Conservation (phyloP, 371 early-diverging fungal species). For the Syncephalastrum racemosum region DNA sequence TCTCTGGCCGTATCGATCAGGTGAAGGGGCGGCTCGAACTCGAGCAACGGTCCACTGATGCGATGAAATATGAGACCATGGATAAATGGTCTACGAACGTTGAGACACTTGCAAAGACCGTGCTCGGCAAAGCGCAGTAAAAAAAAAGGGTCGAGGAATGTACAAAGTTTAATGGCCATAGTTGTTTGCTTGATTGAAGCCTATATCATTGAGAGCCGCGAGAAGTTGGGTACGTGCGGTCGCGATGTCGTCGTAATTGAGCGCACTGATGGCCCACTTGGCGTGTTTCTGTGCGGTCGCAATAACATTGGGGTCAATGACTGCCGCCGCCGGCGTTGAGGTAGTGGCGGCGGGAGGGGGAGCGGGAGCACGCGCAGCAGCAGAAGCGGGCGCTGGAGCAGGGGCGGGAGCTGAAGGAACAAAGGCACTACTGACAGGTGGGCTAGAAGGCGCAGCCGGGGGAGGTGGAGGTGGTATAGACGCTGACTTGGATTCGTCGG, state of each 20-base stretch:
- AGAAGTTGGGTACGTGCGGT: constrained; percentile 84
- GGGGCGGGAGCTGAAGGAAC: constrained; percentile 20
- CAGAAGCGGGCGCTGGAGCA: constrained; percentile 19
- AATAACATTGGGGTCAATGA: constrained; percentile 58
- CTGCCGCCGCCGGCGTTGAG: constrained; percentile 5
- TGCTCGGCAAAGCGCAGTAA: constrained; percentile 53
- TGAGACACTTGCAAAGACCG: constrained; percentile 60
- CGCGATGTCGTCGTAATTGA: constrained; percentile 91
- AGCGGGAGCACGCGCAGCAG: constrained; percentile 20
- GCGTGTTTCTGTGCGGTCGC: constrained; percentile 84
- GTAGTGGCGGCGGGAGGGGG: constrained; percentile 5
- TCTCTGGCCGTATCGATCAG: constrained; percentile 87
- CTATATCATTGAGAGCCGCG: constrained; percentile 64
- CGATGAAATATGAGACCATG: constrained; percentile 67
- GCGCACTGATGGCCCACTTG: constrained; percentile 91
- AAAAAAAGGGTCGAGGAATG: neutral
- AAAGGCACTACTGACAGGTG: constrained; percentile 18
- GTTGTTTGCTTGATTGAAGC: constrained; percentile 43
- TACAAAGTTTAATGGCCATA: constrained; percentile 30
- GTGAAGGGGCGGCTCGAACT: constrained; percentile 69
- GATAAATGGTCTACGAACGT: constrained; percentile 76
- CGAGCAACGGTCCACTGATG: constrained; percentile 68
- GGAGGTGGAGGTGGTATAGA: constrained; percentile 12
- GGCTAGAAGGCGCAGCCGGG: constrained; percentile 2
- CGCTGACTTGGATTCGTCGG: neutral